Base-by-base conservation (phyloP, 345 rosid species). In the Conringia planisiliqua region DNA sequence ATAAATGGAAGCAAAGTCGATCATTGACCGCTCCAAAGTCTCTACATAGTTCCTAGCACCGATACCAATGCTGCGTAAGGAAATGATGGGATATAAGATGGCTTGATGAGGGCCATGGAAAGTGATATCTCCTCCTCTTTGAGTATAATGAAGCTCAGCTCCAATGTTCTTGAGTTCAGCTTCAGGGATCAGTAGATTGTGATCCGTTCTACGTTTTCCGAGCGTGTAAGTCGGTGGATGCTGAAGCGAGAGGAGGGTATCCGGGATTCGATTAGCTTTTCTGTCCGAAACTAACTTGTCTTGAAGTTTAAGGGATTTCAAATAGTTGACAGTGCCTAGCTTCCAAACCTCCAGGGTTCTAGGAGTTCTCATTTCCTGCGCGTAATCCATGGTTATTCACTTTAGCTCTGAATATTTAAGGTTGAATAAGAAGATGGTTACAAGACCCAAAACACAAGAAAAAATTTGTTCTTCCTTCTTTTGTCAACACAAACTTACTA, bases 31-130 rank as follows among this genome's bases (percentile, higher is more conserved):
- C 81, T 89, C 96, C 54, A 95, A 84, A 60, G 85, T 78, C 89
- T 92, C 97, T 58, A 92, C 96, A 61, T 87, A 92, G 58, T 60
- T 84, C 73, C 96, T 82, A 60, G 92, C 96, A 67, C 97, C 99
- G 48, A 89, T 50, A 42, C 91, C 85, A 10, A 83, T 75, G 74
- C 81, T 89, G 40, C 97, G 83, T 36, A 91, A 90, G 56, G 93
- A 85, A 58, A 94, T 48, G 38, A 94, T 85, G 26, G 97, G 98
- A 46, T 91, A 94, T 48, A 91, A 66, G 60, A 91, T 66, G 42
- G 97, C 91, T 77, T 90, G 99, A 80, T 43, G 86, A 10, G 97
- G 99, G 62, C 97, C 97, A 60, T 90, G 97, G 81, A 83, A 92
- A 22, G 99, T 90, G 62, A 94, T 85, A 42, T 92, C 93, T 50